phyloP scores from a whole-genome alignment of 345 rosid species.

The Mercurialis annua region DNA sequence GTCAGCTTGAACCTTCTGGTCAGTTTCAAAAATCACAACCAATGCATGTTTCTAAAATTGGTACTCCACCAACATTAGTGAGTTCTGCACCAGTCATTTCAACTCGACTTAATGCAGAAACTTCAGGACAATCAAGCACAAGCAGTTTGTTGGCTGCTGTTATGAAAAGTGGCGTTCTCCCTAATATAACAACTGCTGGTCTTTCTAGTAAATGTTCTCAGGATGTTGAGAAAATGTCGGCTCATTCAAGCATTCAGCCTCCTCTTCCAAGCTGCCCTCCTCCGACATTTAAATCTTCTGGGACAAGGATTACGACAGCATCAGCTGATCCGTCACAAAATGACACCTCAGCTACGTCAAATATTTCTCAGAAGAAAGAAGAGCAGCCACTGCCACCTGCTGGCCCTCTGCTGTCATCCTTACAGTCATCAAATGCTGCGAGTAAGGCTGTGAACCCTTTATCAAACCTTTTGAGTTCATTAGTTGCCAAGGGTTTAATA shows the following conservation, averaged over 20 bases:
- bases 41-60: slow-evolving; percentile 36
- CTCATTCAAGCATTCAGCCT: slow-evolving; percentile 32
- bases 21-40: slow-evolving; percentile 32
- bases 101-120: slow-evolving; percentile 34
- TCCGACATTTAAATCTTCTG: slow-evolving; percentile 30
- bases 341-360: slow-evolving; percentile 20
- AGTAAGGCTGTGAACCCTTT: slow-evolving; percentile 58
- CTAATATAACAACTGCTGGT: slow-evolving; percentile 35
- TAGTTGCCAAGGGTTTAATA: slow-evolving; percentile 88
- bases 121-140: slow-evolving; percentile 45
- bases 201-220: slow-evolving; percentile 29
- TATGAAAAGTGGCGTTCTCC: slow-evolving; percentile 68
- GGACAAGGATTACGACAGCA: slow-evolving; percentile 29
- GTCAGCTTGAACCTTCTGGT: slow-evolving; percentile 39
- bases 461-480: slow-evolving; percentile 79
- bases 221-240: slow-evolving; percentile 30
- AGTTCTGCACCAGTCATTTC: slow-evolving; percentile 37
- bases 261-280: slow-evolving; percentile 37
- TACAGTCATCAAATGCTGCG: slow-evolving; percentile 38
- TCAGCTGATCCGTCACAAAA: slow-evolving; percentile 33
- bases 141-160: slow-evolving; percentile 71
- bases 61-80: slow-evolving; percentile 28
- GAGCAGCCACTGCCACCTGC: slow-evolving; percentile 42
- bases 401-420: slow-evolving; percentile 39
- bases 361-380: slow-evolving; percentile 34